Conservation (phyloP, 192 early-diverging fungal species). For the Linnemannia hyalina region DNA sequence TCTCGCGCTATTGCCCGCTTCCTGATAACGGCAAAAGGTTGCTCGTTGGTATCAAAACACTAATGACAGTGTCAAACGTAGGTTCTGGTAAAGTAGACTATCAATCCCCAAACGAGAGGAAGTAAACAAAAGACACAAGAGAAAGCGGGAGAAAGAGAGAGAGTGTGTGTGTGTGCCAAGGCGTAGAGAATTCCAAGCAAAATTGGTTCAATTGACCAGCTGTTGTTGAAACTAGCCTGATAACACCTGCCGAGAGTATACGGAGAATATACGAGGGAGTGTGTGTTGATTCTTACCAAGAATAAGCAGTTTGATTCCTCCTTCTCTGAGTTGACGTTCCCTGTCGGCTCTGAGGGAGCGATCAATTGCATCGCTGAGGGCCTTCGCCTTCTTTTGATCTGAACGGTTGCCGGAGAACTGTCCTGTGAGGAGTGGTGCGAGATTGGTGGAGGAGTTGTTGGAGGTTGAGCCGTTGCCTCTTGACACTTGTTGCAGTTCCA, state of each 20-base stretch:
- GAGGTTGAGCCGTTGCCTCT: background rate
- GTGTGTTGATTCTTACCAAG: conserved; percentile 40
- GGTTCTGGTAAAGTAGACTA: conserved; percentile 6
- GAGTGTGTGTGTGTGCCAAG: background rate
- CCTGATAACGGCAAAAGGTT: no score
- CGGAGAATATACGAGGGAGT: background rate
- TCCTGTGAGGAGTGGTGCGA: conserved; percentile 16
- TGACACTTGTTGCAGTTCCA: conserved; percentile 39
- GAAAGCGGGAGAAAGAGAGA: background rate
- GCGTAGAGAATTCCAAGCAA: no score
- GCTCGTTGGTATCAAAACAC: background rate
- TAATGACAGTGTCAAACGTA: background rate
- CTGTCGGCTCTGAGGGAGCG: conserved; percentile 59
- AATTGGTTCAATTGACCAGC: background rate
- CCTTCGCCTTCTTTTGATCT: conserved; percentile 60
- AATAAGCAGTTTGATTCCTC: conserved; percentile 57
- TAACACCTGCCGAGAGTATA: background rate
- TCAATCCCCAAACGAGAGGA: conserved; percentile 19
- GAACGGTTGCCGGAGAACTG: conserved; percentile 26
- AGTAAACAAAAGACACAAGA: background rate
- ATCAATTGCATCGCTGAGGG: conserved; percentile 67
- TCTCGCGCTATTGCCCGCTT: background rate
- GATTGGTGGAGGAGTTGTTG: background rate
- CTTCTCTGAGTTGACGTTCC: conserved; percentile 44
- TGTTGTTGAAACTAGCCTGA: background rate